Conservation (phyloP, 495 filamentous ascomycete species). For the Daldinia bambusicola region DNA sequence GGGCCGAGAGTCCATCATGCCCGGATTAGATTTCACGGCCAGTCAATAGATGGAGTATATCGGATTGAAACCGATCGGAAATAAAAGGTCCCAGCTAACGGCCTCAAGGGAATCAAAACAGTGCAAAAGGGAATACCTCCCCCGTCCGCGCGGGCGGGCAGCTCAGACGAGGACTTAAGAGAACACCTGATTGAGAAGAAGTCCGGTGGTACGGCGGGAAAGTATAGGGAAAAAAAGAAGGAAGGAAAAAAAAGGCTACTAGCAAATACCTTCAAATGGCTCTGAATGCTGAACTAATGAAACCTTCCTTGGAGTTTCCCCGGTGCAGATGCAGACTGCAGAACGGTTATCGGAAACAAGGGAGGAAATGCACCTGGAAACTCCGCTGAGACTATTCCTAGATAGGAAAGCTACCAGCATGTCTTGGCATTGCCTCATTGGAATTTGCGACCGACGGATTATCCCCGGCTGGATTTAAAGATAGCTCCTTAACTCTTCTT, state of each 20-base stretch:
- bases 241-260: constrained; percentile 5
- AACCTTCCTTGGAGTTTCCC: constrained; percentile 9
- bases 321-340: constrained; percentile 8
- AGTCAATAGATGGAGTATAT: constrained; percentile 1
- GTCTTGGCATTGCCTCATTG: constrained; percentile 28
- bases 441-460: constrained; percentile 26
- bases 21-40: constrained; percentile 8
- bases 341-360: constrained; percentile 47
- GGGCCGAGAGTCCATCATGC: constrained; percentile 45
- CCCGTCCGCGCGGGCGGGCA: constrained; percentile 17
- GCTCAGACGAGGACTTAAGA: constrained; percentile 37
- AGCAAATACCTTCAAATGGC: constrained; percentile 6
- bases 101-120: constrained; percentile 25
- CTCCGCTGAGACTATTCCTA: constrained; percentile 31
- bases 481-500: constrained; percentile 17
- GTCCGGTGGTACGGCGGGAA: constrained; percentile 25
- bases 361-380: constrained; percentile 38
- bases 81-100: constrained; percentile 7
- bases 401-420: constrained; percentile 4
- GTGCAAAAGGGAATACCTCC: constrained; percentile 26
- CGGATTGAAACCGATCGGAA: constrained; percentile 11
- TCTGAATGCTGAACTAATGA: constrained; percentile 3
- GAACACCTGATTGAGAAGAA: constrained; percentile 43
- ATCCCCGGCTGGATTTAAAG: constrained; percentile 43
- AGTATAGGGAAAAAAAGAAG: constrained; percentile 5